These are phyloP conservation scores for Phyllosticta paracitricarpa DNA, from an alignment of 2,329 filamentous ascomycete genomes.

Conservation along the genomic window DNA sequence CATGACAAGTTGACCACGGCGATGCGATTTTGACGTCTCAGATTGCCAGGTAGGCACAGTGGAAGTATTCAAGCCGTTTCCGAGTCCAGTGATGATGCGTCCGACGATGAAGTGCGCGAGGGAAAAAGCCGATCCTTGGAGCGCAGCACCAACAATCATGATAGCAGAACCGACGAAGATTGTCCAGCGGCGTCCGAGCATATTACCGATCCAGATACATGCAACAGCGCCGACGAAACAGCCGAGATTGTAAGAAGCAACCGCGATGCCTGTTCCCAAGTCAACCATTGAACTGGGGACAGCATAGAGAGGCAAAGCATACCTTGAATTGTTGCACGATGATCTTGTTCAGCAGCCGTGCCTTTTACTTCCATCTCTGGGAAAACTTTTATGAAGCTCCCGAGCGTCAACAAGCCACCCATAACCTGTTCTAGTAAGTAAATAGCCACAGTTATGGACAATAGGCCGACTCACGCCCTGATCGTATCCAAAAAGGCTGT, in stretches of 20 bases:
- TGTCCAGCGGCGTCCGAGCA: slow-evolving; percentile 46
- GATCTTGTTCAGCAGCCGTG: slow-evolving; percentile 20
- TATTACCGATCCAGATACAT: slow-evolving; percentile 44
- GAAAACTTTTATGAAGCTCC: slow-evolving; percentile 44
- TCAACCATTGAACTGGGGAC: background rate
- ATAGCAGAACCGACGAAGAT: slow-evolving; percentile 51
- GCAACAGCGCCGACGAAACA: slow-evolving; percentile 37
- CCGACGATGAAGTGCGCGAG: slow-evolving; percentile 38
- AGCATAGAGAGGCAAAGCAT: slow-evolving; percentile 8
- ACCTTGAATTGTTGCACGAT: slow-evolving; percentile 34
- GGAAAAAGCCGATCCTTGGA: slow-evolving; percentile 44
- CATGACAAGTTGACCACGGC: slow-evolving; percentile 38
- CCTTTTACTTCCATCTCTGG: slow-evolving; percentile 31
- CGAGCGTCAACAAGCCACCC: slow-evolving; percentile 57
- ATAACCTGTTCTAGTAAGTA: slow-evolving; percentile 40
- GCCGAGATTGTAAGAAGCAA: slow-evolving; percentile 17
- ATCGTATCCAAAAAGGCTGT: slow-evolving; percentile 51
- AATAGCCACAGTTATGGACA: background rate
- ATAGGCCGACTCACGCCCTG: slow-evolving; percentile 28
- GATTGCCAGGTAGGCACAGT: slow-evolving; percentile 39
- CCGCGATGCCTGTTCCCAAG: slow-evolving; percentile 12
- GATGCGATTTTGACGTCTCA: slow-evolving; percentile 37
- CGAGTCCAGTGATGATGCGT: slow-evolving; percentile 41
- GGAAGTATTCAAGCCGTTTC: slow-evolving; percentile 34
- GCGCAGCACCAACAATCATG: slow-evolving; percentile 49